Conservation (phyloP, 2,329 filamentous ascomycete species). For the Venturiaceae sp. region DNA sequence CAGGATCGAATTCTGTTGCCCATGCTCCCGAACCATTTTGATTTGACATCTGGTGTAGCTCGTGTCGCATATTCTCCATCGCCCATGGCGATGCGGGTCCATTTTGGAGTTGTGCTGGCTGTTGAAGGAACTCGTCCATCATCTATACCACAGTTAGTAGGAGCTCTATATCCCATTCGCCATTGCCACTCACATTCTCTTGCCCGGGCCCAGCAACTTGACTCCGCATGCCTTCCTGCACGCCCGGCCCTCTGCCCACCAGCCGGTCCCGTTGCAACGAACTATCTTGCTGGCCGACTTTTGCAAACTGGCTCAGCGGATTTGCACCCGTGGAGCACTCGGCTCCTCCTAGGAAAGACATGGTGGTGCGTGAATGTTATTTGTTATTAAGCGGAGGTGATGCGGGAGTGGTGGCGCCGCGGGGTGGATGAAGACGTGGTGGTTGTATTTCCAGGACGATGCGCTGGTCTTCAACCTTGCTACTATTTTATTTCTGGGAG, state of each 20-base stretch:
- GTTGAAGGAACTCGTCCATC: slow-evolving; percentile 89
- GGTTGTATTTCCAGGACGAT: too few species aligned
- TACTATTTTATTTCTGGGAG: background rate
- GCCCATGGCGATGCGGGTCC: slow-evolving; percentile 48
- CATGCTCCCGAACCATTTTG: slow-evolving; percentile 47
- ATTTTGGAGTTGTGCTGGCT: slow-evolving; percentile 53
- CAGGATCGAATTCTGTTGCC: slow-evolving; percentile 55
- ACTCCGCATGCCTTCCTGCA: slow-evolving; percentile 70
- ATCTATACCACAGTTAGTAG: slow-evolving; percentile 47
- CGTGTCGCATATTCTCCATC: slow-evolving; percentile 57
- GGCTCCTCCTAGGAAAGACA: slow-evolving; percentile 93
- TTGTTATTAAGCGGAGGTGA: background rate
- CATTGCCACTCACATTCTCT: background rate
- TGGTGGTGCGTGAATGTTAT: slow-evolving; percentile 27
- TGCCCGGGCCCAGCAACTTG: slow-evolving; percentile 55
- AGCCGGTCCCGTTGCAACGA: slow-evolving; percentile 86
- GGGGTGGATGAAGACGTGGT: background rate
- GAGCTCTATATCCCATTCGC: background rate
- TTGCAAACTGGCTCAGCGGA: slow-evolving; percentile 93
- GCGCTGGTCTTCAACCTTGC: too few species aligned
- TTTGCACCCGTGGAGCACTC: slow-evolving; percentile 96
- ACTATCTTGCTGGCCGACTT: slow-evolving; percentile 94
- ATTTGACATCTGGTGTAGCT: slow-evolving; percentile 42
- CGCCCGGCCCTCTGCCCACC: slow-evolving; percentile 61
- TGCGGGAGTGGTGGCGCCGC: background rate